Percentiles rank a stretch among this genome's conserved stretches.
Evolutionary conservation across 1,284 basidiomycete species (phyloP).

Genomic region (Cryptococcus amylolentus): DNA sequence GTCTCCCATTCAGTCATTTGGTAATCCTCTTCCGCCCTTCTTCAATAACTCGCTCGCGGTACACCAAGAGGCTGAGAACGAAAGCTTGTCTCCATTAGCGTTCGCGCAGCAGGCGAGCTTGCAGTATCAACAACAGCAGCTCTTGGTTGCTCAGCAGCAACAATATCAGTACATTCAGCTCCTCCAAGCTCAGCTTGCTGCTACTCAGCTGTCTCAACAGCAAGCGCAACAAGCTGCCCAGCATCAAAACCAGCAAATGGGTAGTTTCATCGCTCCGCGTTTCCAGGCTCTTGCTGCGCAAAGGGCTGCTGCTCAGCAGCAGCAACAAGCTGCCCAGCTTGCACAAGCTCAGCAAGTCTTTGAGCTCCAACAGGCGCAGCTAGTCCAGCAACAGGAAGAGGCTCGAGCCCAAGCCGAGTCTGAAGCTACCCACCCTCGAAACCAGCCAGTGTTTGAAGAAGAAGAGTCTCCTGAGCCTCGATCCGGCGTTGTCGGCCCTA

Average conservation of each 20-base stretch:
- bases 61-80: constrained; percentile 23
- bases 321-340: constrained; percentile 52
- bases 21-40: constrained; percentile 18
- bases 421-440: constrained; percentile 15
- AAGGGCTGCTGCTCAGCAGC: constrained; percentile 42
- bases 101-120: constrained; percentile 28
- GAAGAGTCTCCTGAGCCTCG: constrained; percentile 35
- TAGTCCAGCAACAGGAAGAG: constrained; percentile 27
- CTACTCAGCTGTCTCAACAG: constrained; percentile 22
- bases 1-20: constrained; percentile 12
- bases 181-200: constrained; percentile 41
- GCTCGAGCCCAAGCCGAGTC: constrained; percentile 17
- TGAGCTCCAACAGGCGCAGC: constrained; percentile 37
- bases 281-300: constrained; percentile 80
- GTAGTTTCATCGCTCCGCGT: constrained; percentile 74
- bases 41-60: constrained; percentile 21
- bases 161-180: constrained; percentile 43
- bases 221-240: constrained; percentile 9
- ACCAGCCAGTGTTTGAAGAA: constrained; percentile 45
- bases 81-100: constrained; percentile 24
- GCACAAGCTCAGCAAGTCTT: constrained; percentile 39
- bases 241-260: constrained; percentile 36
- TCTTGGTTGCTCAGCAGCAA: constrained; percentile 39
- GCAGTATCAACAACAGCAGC: constrained; percentile 40
- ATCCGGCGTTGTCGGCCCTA: constrained; percentile 57